Evolutionary conservation across 2,329 filamentous ascomycete species (phyloP).

Genomic region (Pseudogymnoascus sp.): DNA sequence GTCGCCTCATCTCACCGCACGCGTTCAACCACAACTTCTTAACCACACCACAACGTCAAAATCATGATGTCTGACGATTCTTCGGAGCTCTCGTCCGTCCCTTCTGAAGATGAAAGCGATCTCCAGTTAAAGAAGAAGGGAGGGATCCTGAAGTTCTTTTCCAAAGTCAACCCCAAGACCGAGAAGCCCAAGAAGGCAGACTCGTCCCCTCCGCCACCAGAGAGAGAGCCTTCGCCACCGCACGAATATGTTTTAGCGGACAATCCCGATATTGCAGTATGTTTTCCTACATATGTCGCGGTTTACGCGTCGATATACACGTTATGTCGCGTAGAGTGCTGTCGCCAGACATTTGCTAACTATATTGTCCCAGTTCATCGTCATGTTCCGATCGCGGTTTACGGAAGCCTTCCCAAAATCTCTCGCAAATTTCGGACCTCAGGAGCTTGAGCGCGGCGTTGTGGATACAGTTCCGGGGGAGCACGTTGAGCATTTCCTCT

Average conservation of each 20-base stretch:
- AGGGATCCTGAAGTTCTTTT: slow-evolving; percentile 61
- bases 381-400: slow-evolving; percentile 96
- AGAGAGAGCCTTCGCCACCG: slow-evolving; percentile 77
- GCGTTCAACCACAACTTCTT: neutral
- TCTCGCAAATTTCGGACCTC: slow-evolving; percentile 80
- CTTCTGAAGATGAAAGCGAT: slow-evolving; percentile 47
- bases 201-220: slow-evolving; percentile 56
- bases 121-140: slow-evolving; percentile 42
- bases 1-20: neutral
- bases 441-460: slow-evolving; percentile 86
- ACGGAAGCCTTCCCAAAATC: slow-evolving; percentile 82
- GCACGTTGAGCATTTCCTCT: slow-evolving; percentile 79
- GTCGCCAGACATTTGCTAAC: slow-evolving; percentile 23
- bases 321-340: slow-evolving; percentile 41
- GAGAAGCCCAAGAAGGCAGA: slow-evolving; percentile 43
- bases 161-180: slow-evolving; percentile 34
- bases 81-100: slow-evolving; percentile 52
- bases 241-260: slow-evolving; percentile 87
- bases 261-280: slow-evolving; percentile 84
- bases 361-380: slow-evolving; percentile 66
- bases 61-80: slow-evolving; percentile 47
- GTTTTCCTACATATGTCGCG: slow-evolving; percentile 41
- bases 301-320: slow-evolving; percentile 36
- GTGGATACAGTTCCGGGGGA: slow-evolving; percentile 71
- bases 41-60: slow-evolving; percentile 15